Base-by-base conservation (phyloP, 228 moss, liverwort and hornwort genomes). In the Sphagnum fallax region DNA sequence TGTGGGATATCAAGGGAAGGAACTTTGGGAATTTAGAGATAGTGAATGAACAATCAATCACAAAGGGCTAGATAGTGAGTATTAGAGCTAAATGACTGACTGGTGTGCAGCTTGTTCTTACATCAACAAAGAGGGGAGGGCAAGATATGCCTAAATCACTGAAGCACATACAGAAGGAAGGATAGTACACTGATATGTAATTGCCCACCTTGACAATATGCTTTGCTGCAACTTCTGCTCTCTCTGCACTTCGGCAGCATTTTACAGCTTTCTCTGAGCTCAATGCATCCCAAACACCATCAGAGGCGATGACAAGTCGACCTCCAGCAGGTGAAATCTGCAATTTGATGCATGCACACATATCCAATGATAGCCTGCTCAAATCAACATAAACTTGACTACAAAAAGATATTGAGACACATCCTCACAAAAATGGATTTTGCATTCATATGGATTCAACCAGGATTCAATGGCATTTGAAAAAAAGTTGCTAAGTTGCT, bases 211-310 rank as follows among this genome's bases (percentile, higher is more conserved):
- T 82, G 69, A 86, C 94, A 14, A 94, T 76, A 67, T 73, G 78
- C 48, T 76, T 91, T 9, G 94, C 94, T 58, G 94, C 90, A 61
- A 67, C 65, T 67, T 89, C 90, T 50, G 91, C 81, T 16, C 83
- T 74, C 16, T 73, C 78, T 10, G 87, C 68, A 10, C 94, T 90
- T 67, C 79, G 86, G 76, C 91, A 94, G 50, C 91, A 90, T 66
- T 74, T 88, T 14, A 88, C 88, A 51, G 88, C 91, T 47, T 32
- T 32, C 32, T 32, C 32, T 32, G 32, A 32, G 32, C 81, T 86
- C 51, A 94, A 50, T 32, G 95, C 88, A 80, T 95, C 95, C 95
- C 95, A 95, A 50, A 95, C 92, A 13, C 94, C 94, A 52, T 94
- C 94, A 4, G 94, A 91, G 6, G 94, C 94, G 62, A 94, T 76